A percentile compares a stretch with the other conserved stretches of the same genome.
phyloP scores from a whole-genome alignment of 306 rosid species.

The Gastrolobium bilobum region DNA sequence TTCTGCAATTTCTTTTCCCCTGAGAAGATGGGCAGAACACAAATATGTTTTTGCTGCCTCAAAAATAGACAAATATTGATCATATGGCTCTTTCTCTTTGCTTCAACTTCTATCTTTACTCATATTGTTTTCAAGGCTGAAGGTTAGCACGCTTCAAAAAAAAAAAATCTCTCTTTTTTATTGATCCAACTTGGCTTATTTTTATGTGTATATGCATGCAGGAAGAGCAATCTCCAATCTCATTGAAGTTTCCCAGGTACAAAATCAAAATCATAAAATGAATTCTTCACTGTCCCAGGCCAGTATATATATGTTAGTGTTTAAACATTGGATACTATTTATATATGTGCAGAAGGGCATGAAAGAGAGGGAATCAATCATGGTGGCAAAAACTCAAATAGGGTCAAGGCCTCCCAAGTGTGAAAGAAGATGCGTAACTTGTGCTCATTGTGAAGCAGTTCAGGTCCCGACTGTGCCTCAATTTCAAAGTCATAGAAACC shows the following conservation, averaged over 20 bases:
- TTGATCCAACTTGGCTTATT: constrained; percentile 18
- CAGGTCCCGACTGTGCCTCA: constrained; percentile 71
- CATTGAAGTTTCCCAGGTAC: constrained; percentile 54
- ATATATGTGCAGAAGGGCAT: constrained; percentile 43
- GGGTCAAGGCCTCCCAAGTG: constrained; percentile 90
- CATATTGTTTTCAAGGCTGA: constrained; percentile 59
- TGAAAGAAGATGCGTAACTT: constrained; percentile 62
- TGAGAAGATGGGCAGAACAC: constrained; percentile 66
- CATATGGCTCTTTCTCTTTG: constrained; percentile 60
- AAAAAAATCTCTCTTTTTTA: not conserved
- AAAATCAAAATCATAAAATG: constrained; percentile 7
- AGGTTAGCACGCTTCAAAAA: constrained; percentile 54
- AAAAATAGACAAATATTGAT: constrained; percentile 54
- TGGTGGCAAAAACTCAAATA: constrained; percentile 51
- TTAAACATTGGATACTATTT: not conserved
- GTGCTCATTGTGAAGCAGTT: constrained; percentile 83
- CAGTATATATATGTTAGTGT: not conserved
- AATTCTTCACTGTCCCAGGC: not conserved
- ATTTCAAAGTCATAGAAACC: constrained; percentile 51
- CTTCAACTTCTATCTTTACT: constrained; percentile 55
- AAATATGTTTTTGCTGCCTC: constrained; percentile 54
- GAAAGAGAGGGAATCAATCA: constrained; percentile 39
- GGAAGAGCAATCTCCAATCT: constrained; percentile 66
- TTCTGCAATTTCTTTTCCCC: constrained; percentile 48
- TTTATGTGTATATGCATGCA: constrained; percentile 46